These are phyloP conservation scores for Jacaranda copaia DNA, from an alignment of 257 asterid genomes.

Conservation along the genomic window DNA sequence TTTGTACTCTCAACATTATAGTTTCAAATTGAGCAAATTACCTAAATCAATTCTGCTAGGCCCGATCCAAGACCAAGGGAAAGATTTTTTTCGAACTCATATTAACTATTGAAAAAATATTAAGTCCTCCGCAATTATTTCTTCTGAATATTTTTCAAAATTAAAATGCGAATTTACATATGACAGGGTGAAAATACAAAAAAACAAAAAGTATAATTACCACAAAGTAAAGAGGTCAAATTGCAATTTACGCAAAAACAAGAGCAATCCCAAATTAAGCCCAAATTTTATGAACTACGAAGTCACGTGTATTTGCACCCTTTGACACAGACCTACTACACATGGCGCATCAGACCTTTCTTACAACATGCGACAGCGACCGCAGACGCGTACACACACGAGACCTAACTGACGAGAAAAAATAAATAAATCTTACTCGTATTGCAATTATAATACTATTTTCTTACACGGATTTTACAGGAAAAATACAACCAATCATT, in stretches of 20 bases:
- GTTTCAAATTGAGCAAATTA: no score
- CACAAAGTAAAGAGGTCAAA: not conserved
- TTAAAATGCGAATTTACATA: no score
- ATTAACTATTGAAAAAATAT: no score
- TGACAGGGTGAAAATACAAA: not conserved
- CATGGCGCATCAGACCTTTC: slow-evolving; percentile 11
- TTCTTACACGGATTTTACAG: slow-evolving; percentile 32
- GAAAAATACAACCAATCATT: slow-evolving; percentile 41
- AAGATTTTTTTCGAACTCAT: no score
- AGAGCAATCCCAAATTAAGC: slow-evolving; percentile 5
- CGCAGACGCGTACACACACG: slow-evolving; percentile 34
- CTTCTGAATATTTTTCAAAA: no score
- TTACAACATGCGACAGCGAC: slow-evolving; percentile 19
- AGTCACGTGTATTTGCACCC: not conserved
- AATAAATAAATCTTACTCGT: no score
- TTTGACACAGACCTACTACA: not conserved
- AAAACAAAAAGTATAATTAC: not conserved
- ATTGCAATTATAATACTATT: not conserved
- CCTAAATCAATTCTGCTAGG: no score
- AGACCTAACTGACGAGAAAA: slow-evolving; percentile 24
- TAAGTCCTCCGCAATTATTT: no score
- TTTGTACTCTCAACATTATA: no score
- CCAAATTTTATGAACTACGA: not conserved
- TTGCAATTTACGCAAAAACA: not conserved
- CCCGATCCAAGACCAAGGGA: no score